Base-by-base conservation (phyloP, 208 protist species). In the Acanthamoeba triangularis region DNA sequence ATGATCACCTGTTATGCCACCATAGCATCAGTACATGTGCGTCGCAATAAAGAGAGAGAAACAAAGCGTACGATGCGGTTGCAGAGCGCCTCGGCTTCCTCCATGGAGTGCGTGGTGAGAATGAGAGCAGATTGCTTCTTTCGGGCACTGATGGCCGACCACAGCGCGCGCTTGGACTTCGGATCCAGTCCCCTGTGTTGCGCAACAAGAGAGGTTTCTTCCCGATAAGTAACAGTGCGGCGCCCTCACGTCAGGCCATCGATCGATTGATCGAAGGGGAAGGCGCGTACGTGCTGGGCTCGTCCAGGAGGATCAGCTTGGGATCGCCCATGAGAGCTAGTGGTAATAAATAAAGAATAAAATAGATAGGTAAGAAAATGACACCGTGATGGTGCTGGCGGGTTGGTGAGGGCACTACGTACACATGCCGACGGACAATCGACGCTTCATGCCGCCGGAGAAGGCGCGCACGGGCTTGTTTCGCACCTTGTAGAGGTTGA, bases 51-150 rank as follows among this genome's bases (percentile, higher is more conserved):
- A n/a, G 78, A 4, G 20, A 35, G 44, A 0, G 37, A 37, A n/a
- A 18, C 37, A 11, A 11, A 41, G n/a, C 23, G 23, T 33, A 93
- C 94, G 33, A 96, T 41, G 0, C 91, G 37, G 49, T 88, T 63
- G 90, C 95, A 96, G 25, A 96, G 90, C 0, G 90, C 95, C 20
- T 96, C 95, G 33, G 95, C 95, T 33, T 96, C 95, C 35, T 94
- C 90, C 95, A 96, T 96, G 13, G 91, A 95, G 54, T 97, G 96
- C 2, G 96, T 97, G 67, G 96, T 97, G 25, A 97, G 95, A 5
- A 97, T 28, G 20, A 97, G 80, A 1, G 90, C 28, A 0, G 49
- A n/a, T n/a, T 52, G 61, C 35, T 72, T 74, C 90, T 96, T 96
- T 30, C 54, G 18, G 37, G 72, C 44, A 35, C 65, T 93, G 85